A percentile compares a stretch with the other conserved stretches of the same genome.
Evolutionary conservation across 208 protist species (phyloP).

Genomic region (Leishmania tropica): DNA sequence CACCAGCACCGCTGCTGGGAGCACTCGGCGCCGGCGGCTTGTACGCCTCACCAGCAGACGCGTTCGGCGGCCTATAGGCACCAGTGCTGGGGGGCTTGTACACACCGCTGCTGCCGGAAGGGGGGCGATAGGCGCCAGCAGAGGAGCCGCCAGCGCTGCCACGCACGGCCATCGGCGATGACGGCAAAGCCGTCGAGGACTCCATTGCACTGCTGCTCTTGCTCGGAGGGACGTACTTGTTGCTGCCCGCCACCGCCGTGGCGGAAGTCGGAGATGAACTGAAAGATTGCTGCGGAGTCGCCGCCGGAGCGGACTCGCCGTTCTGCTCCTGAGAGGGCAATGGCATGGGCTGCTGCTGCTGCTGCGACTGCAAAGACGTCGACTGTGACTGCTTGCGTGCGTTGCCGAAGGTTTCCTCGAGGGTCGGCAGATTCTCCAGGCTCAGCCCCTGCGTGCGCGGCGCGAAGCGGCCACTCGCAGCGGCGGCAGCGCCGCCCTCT

Average conservation of each 20-base stretch:
- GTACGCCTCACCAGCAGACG: slow-evolving; percentile 27
- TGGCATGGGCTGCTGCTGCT: not conserved
- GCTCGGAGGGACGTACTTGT: slow-evolving; percentile 11
- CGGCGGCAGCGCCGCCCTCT: slow-evolving; percentile 9
- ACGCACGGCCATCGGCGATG: not conserved
- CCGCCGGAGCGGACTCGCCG: slow-evolving; percentile 4
- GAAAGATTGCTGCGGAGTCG: not conserved
- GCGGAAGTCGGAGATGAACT: slow-evolving; percentile 4
- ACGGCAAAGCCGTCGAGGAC: not conserved
- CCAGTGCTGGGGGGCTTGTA: slow-evolving; percentile 11
- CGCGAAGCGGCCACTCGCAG: not conserved
- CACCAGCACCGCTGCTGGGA: slow-evolving; percentile 8
- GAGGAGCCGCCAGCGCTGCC: not conserved
- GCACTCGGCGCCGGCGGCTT: slow-evolving; percentile 15
- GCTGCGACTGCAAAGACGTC: not conserved
- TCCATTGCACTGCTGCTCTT: slow-evolving; percentile 11
- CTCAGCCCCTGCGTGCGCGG: slow-evolving; percentile 30
- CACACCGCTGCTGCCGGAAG: slow-evolving; percentile 2
- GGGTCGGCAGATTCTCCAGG: slow-evolving; percentile 58
- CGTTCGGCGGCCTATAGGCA: slow-evolving; percentile 4
- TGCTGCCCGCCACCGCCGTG: not conserved
- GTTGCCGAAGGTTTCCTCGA: slow-evolving; percentile 56
- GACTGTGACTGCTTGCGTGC: slow-evolving; percentile 29
- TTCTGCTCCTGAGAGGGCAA: slow-evolving; percentile 8
- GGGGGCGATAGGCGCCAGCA: not conserved